These are phyloP conservation scores for Mycena chlorophos DNA, from an alignment of 768 basidiomycete species.

Conservation along the genomic window DNA sequence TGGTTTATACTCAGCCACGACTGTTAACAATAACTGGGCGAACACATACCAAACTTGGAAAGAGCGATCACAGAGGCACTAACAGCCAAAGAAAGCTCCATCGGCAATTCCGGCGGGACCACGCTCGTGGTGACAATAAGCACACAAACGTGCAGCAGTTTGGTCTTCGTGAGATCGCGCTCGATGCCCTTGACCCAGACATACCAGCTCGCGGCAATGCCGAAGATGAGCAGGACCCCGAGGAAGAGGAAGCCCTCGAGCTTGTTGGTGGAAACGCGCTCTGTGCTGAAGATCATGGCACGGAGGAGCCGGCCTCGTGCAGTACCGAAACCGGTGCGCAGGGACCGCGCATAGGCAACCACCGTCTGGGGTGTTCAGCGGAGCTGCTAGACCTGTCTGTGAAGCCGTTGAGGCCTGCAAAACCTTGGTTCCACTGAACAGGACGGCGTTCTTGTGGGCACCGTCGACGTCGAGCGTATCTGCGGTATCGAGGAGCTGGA, in stretches of 20 bases:
- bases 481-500: slow-evolving; percentile 73
- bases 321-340: slow-evolving; percentile 96
- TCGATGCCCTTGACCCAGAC: slow-evolving; percentile 98
- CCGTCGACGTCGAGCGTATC: slow-evolving; percentile 86
- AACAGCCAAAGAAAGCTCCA: slow-evolving; percentile 96
- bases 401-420: slow-evolving; percentile 59
- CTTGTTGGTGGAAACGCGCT: slow-evolving; percentile 95
- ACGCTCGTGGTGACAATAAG: slow-evolving; percentile 97
- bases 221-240: slow-evolving; percentile 95
- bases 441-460: slow-evolving; percentile 79
- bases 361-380: slow-evolving; percentile 77
- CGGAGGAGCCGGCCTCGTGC: slow-evolving; percentile 95
- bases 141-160: slow-evolving; percentile 91
- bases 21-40: no score
- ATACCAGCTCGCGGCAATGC: slow-evolving; percentile 96
- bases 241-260: slow-evolving; percentile 96
- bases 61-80: slow-evolving; percentile 92
- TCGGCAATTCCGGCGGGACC: slow-evolving; percentile 95
- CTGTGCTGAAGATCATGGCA: slow-evolving; percentile 99
- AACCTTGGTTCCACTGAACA: slow-evolving; percentile 97
- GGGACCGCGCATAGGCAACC: slow-evolving; percentile 91
- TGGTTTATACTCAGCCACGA: no score
- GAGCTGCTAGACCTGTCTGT: slow-evolving; percentile 38
- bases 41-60: slow-evolving; percentile 79
- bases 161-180: slow-evolving; percentile 89